Evolutionary conservation across 2,329 filamentous ascomycete genomes (phyloP).

Genomic region (Didymella keratinophila): DNA sequence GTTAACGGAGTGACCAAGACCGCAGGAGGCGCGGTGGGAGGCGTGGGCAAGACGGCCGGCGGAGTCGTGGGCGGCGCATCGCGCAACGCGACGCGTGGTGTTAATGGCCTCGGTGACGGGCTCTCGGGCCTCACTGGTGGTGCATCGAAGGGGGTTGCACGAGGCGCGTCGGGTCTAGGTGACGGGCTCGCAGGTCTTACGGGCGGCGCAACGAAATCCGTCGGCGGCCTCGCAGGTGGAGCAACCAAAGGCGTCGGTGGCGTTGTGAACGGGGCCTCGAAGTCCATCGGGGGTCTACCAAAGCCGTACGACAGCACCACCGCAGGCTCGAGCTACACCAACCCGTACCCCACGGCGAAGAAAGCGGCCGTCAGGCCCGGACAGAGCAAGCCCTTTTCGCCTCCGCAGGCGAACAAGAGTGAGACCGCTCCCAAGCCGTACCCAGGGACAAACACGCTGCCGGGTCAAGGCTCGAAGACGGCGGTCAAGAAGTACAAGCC

Average conservation of each 20-base stretch:
- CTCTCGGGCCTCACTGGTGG: constrained; percentile 16
- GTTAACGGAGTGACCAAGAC: constrained; percentile 1
- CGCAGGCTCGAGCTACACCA: constrained; percentile 19
- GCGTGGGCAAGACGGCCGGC: constrained; percentile 16
- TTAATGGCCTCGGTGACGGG: constrained; percentile 10
- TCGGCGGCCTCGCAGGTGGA: constrained; percentile 9
- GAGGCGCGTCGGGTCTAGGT: neutral
- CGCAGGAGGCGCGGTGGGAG: constrained; percentile 4
- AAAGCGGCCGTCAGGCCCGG: constrained; percentile 41
- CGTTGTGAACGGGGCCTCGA: constrained; percentile 11
- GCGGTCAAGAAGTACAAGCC: constrained; percentile 42
- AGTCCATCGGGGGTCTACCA: constrained; percentile 18
- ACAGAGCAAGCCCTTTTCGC: constrained; percentile 37
- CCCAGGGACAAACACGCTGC: constrained; percentile 43
- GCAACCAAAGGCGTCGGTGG: constrained; percentile 22
- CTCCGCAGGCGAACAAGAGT: constrained; percentile 23
- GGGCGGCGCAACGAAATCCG: neutral
- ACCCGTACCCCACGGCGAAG: constrained; percentile 27
- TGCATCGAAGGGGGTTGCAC: constrained; percentile 23
- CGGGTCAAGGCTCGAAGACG: constrained; percentile 36
- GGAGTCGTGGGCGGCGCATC: constrained; percentile 12
- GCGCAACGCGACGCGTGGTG: constrained; percentile 1
- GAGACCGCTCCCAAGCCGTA: constrained; percentile 30
- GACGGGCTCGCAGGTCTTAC: constrained; percentile 10
- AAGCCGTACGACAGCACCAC: constrained; percentile 26